Base-by-base conservation (phyloP, 2,329 filamentous ascomycete genomes). In the Chaetomiaceae sp. region DNA sequence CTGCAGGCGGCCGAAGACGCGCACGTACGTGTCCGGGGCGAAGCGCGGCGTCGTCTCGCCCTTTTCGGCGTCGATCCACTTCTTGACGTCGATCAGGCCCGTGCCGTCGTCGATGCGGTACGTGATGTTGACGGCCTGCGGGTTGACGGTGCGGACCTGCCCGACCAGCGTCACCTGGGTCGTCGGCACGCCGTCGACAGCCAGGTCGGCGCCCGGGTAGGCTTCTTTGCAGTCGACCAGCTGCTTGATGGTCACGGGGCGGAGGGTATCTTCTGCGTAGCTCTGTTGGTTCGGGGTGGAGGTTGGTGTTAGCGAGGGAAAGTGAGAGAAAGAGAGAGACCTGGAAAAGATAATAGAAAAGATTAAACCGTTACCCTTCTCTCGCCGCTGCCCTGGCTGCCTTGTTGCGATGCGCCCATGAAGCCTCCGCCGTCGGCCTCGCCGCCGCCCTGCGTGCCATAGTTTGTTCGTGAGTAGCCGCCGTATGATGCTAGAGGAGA, bases 31-130 rank as follows among this genome's bases (percentile, higher is more conserved):
- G 63, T 92, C 86, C 58, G 86, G 76, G 57, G 82, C 77, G 60
- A 88, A 81, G 27, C 6, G 37, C 6, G 43, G 14, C 66, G 57
- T 74, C 72, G 23, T 68, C 31, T 77, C 74, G 51, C 70, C 69
- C 65, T 77, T 78, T 64, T 82, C 80, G 58, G 77, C 71, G 69
- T 92, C 86, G 51, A 87, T 77, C 86, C 87, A 95, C 68, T 87
- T 84, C 74, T 93, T 95, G 59, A 89, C 91, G 70, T 99, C 95
- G 62, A 96, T 85, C 55, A 84, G 78, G 54, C 89, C 91, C 1
- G 95, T 99, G 66, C 93, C 93, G 70, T 99, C 93, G 71, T 99
- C 93, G 62, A 99, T 75, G 63, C 85, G 87, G 78, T 95, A 95
- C 40, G 89, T 96, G 60, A 90, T 83, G 72, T 96, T 95, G 59